Base-by-base conservation (phyloP, 1,139 yeast species). In the Taphrina flavorubra region DNA sequence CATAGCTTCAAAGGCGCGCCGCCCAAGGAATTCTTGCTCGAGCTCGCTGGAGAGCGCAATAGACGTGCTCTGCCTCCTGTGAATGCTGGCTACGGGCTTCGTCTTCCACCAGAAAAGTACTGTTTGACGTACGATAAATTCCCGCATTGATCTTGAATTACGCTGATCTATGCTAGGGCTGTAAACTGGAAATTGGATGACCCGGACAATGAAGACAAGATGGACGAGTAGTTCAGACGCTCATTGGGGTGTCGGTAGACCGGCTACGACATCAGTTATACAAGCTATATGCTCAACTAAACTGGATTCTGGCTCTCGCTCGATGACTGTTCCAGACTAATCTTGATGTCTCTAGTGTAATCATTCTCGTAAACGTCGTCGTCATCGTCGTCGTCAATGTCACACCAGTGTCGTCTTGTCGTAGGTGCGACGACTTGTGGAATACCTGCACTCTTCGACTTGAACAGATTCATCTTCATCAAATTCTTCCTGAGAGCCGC, bases 41-140 rank as follows among this genome's bases (percentile, higher is more conserved):
- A 94, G 78, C 81, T 94, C 74, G 99, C 99, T 0, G 89, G 88
- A 47, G 99, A 95, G 76, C 83, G 97, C 73, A 94, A 94, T 77
- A 87, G 91, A 74, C 87, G 90, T 76, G 88, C 96, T 0, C 82
- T 94, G 70, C 99, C 99, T 5, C 91, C 95, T 8, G 94, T 94
- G 40, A 87, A 92, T 77, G 95, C 96, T 37, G 86, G 89, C 69
- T 92, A 94, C 88, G 99, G 99, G 31, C 83, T 94, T 69, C 85
- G 97, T 72, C 82, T 95, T 69, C 99, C 99, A 3, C 99, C 99
- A 10, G 99, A 94, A 80, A 94, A 92, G 84, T 92, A 92, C 80
- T 94, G 98, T 78, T 80, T 94, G 69, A 63, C 67, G 61, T 58
- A 46, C 42, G 62, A 1, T 14, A 1, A 14, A 6, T 37, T n/a